Percentiles rank a stretch among this genome's conserved stretches.
Conservation (phyloP, 805 yeast species). For the Metschnikowia chrysomelidarum region DNA sequence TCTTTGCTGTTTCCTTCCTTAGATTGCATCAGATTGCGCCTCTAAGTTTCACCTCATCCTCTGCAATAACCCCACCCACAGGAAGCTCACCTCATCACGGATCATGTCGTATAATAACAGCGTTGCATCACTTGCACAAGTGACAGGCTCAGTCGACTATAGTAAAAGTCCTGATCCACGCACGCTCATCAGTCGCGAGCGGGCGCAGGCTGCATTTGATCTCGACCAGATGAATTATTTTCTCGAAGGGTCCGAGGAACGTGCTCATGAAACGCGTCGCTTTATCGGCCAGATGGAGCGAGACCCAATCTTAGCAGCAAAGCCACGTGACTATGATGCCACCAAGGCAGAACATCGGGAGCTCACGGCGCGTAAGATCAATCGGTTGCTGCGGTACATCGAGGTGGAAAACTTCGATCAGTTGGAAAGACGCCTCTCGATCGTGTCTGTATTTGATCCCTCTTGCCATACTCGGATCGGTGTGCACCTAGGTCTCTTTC, state of each 20-base stretch:
- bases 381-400: conserved; percentile 58
- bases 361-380: conserved; percentile 58
- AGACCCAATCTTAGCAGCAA: conserved; percentile 62
- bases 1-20: too few relatives aligned
- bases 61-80: neutral
- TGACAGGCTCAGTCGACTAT: conserved; percentile 16
- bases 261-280: conserved; percentile 40
- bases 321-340: conserved; percentile 55
- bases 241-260: conserved; percentile 51
- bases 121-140: conserved; percentile 9
- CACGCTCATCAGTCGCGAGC: conserved; percentile 39
- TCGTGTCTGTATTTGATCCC: conserved; percentile 71
- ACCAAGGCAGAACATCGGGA: conserved; percentile 58
- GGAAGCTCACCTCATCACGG: conserved; percentile 4
- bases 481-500: conserved; percentile 83
- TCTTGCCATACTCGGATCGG: conserved; percentile 79
- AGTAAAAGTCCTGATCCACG: conserved; percentile 33
- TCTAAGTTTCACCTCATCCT: too few relatives aligned
- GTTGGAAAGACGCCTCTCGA: conserved; percentile 57
- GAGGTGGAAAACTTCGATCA: conserved; percentile 46
- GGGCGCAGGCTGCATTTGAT: conserved; percentile 41
- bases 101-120: conserved; percentile 5
- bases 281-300: conserved; percentile 59
- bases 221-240: conserved; percentile 46
- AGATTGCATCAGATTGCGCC: too few relatives aligned